Evolutionary conservation across 352 stramenopile species (phyloP).

Genomic region (Aphanomyces euteiches): DNA sequence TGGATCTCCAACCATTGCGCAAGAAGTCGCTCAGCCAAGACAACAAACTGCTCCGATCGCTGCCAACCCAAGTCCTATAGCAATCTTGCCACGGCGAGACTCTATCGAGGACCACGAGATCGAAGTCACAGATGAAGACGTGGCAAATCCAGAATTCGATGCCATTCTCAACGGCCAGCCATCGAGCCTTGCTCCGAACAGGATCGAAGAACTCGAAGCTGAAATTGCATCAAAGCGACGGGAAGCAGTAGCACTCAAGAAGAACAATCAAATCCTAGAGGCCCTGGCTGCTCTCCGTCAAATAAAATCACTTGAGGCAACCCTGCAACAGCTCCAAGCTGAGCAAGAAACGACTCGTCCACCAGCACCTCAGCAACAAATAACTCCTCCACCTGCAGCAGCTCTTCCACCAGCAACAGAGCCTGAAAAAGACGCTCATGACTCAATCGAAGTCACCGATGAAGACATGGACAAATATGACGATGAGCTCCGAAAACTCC

Average conservation of each 20-base stretch:
- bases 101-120: constrained; percentile 35
- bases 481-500: constrained; percentile 48
- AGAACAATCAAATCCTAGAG: constrained; percentile 47
- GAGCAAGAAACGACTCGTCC: too few species aligned
- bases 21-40: neutral
- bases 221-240: constrained; percentile 49
- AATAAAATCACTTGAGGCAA: constrained; percentile 34
- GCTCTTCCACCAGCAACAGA: constrained; percentile 31
- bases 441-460: constrained; percentile 65
- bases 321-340: too few species aligned
- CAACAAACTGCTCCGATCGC: neutral
- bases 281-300: constrained; percentile 57
- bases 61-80: neutral
- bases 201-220: neutral
- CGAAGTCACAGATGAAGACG: constrained; percentile 56
- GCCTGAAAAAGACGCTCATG: constrained; percentile 33
- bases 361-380: too few species aligned
- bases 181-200: neutral
- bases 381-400: too few species aligned
- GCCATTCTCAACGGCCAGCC: neutral
- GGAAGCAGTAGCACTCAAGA: constrained; percentile 52
- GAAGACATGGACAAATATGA: constrained; percentile 74
- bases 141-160: constrained; percentile 51
- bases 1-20: neutral
- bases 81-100: too few species aligned